phyloP scores from a whole-genome alignment of 129 eudicot genomes.

The Flaveria ramosissima region DNA sequence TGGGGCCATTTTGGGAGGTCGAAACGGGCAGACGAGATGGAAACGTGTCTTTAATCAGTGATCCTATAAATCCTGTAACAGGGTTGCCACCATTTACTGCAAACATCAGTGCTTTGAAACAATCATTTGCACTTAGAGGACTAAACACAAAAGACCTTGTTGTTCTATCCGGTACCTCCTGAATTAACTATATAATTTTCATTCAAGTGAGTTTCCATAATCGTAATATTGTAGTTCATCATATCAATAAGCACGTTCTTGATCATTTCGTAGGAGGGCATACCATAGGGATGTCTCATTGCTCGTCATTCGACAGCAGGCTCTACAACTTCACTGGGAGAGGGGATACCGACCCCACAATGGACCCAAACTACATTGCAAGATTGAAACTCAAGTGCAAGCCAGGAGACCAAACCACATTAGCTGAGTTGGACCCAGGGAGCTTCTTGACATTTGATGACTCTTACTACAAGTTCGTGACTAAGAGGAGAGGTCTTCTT shows the following conservation, averaged over 20 bases:
- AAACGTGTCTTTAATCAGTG: constrained; percentile 41
- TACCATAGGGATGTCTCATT: constrained; percentile 68
- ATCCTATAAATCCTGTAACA: constrained; percentile 28
- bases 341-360: constrained; percentile 62
- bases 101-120: constrained; percentile 42
- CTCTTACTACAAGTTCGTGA: constrained; percentile 40
- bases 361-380: constrained; percentile 60
- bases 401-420: constrained; percentile 39
- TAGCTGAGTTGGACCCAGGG: constrained; percentile 69
- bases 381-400: constrained; percentile 49
- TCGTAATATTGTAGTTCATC: not conserved
- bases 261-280: constrained; percentile 48
- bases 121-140: constrained; percentile 41
- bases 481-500: constrained; percentile 56
- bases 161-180: constrained; percentile 52
- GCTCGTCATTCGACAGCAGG: constrained; percentile 46
- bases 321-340: constrained; percentile 77
- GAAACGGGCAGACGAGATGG: constrained; percentile 82
- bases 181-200: not conserved
- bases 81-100: constrained; percentile 46
- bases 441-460: constrained; percentile 58
- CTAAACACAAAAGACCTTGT: constrained; percentile 60
- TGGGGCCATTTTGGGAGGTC: constrained; percentile 64
- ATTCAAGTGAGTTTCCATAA: too few species aligned
- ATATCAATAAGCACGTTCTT: not conserved